Evolutionary conservation across 257 asterid genomes (phyloP).

Genomic region (Orobanche coerulescens): DNA sequence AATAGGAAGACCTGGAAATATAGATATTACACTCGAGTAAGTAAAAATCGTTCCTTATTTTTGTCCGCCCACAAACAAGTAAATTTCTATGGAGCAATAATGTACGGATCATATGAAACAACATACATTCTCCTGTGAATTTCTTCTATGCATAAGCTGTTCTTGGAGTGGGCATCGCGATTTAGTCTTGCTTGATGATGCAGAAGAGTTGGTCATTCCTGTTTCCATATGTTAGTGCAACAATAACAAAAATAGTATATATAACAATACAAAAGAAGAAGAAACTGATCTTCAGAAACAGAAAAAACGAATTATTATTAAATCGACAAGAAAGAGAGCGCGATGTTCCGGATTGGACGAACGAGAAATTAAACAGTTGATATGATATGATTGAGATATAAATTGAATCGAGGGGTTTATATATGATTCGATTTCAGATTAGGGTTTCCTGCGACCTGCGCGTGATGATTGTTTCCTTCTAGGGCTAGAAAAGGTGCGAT

Average conservation of each 20-base stretch:
- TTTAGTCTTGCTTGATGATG: constrained; percentile 36
- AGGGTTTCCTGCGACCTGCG: constrained; percentile 21
- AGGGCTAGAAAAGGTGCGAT: constrained; percentile 12
- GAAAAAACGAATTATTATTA: constrained; percentile 4
- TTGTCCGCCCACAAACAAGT: too few relatives aligned
- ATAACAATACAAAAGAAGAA: constrained; percentile 1
- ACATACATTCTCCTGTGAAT: constrained; percentile 64
- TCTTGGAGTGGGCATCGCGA: constrained; percentile 68
- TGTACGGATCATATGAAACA: not conserved
- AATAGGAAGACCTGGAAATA: too few relatives aligned
- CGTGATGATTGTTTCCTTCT: not conserved
- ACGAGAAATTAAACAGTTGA: constrained; percentile 12
- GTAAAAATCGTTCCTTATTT: too few relatives aligned
- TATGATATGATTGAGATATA: constrained; percentile 1
- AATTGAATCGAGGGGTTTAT: constrained; percentile 24
- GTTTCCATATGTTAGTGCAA: constrained; percentile 56
- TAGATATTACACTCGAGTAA: too few relatives aligned
- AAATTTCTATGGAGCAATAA: not conserved
- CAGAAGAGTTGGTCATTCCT: constrained; percentile 47
- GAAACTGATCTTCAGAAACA: not conserved
- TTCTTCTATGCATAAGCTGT: constrained; percentile 42
- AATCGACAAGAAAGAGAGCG: constrained; percentile 4
- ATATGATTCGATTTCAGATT: constrained; percentile 10
- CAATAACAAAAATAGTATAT: constrained; percentile 8
- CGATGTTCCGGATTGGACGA: constrained; percentile 4